Evolutionary conservation across 257 asterid genomes (phyloP), one percentile per base, ranked within the genome.

Genomic region (Salvia rosmarinus): DNA sequence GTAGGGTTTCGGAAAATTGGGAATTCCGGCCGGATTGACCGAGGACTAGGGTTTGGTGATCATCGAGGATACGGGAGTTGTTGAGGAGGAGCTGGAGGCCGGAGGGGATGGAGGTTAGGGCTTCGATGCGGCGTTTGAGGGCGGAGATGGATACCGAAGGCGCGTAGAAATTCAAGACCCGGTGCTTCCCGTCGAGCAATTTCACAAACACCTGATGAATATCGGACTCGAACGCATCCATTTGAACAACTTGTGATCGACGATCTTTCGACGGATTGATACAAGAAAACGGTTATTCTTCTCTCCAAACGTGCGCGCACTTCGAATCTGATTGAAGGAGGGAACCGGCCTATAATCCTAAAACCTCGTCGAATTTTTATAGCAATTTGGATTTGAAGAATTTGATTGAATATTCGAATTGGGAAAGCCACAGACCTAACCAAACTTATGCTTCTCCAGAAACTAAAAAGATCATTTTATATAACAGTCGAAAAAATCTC

Each of bases 131-230:
- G 68, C 66, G 77, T 62, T 88, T 88, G 54, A 89, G 89, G 78
- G 74, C 68, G 75, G 82, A 55, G 75, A 79, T 58, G 5, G 84
- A 55, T 43, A 87, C 70, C 9, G 84, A 79, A 6, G 89, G 83
- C 46, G 78, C 66, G 8, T 71, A 21, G 76, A 89, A 85, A 84
- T 87, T 87, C 76, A 91, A 51, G 78, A 82, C 40, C 70, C 61
- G 81, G 80, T 91, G 98, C 70, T 82, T 89, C 0, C 96, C 95
- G 42, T 89, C 88, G 49, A 91, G 86, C 74, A 86, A 82, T 84
- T 89, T 91, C 47, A 91, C 84, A 32, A 88, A 75, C 6, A 88
- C 77, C 73, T 89, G 94, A 70, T 80, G 79, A 37, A 71, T 71
- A 50, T 58, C 71, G n/a, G 81, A 51, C 32, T 44, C 79, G 43